phyloP scores from a whole-genome alignment of 106 monocot genomes.

The Dendrobium huoshanense region DNA sequence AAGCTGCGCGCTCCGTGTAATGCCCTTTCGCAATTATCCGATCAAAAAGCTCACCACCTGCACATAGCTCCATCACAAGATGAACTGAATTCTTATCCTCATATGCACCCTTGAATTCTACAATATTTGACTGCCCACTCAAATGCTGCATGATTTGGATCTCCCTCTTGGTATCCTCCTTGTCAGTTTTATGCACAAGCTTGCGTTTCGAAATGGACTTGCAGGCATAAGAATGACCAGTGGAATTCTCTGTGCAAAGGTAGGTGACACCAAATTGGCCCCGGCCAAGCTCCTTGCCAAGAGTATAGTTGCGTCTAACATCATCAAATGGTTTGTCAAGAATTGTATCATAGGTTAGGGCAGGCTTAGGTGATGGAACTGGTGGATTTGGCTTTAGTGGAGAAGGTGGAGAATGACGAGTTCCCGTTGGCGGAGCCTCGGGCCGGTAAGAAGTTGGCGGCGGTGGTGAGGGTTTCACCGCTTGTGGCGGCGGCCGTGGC shows the following conservation, averaged over 20 bases:
- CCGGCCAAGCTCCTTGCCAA: constrained; percentile 51
- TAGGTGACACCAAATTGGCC: constrained; percentile 60
- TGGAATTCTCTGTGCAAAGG: constrained; percentile 39
- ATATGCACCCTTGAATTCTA: constrained; percentile 50
- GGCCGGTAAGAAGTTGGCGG: not conserved
- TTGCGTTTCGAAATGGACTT: constrained; percentile 57
- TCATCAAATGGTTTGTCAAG: constrained; percentile 35
- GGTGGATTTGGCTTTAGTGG: constrained; percentile 1
- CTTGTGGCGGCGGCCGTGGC: not conserved
- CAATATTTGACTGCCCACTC: constrained; percentile 50
- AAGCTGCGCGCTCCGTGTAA: constrained; percentile 41
- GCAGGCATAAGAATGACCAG: constrained; percentile 40
- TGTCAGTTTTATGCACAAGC: constrained; percentile 29
- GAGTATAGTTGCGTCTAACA: constrained; percentile 23
- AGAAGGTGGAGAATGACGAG: not conserved
- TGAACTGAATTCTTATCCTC: constrained; percentile 44
- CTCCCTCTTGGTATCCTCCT: constrained; percentile 45
- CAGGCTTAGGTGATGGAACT: not conserved
- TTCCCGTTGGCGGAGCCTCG: not conserved
- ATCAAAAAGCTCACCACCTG: constrained; percentile 55
- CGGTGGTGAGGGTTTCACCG: not conserved
- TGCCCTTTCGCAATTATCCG: constrained; percentile 46
- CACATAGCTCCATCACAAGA: constrained; percentile 58
- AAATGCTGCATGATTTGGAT: constrained; percentile 62
- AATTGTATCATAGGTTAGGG: constrained; percentile 24